Base-by-base conservation (phyloP, 805 yeast species). In the Sugiyamaella smithiae region DNA sequence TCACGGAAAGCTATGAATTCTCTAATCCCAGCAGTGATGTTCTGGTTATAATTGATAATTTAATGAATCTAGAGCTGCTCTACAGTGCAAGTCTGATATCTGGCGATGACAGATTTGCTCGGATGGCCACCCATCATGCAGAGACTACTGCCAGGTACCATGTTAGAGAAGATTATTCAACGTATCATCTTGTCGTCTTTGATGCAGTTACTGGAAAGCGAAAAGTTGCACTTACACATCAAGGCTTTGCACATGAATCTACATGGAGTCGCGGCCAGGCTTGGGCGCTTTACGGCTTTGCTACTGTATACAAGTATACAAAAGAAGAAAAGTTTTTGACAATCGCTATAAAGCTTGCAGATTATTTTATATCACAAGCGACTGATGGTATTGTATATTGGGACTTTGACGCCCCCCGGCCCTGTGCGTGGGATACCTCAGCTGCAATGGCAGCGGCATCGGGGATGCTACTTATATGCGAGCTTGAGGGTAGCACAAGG, bases 211-310 rank as follows among this genome's bases (percentile, higher is more conserved):
- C 54, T 9, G 67, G 67, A 5, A 33, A 45, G 2, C 54, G 50
- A 5, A 55, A 52, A 26, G 56, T 54, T 1, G 56, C 53, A 25
- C 52, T 56, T 42, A 62, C 65, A 29, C 53, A 59, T 33, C 67
- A 63, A 45, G 66, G 67, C 12, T 62, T 53, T 38, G 53, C 47
- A 8, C 61, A 63, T 44, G 63, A 60, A 11, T 28, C 57, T 2
- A 50, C 58, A 14, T 63, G 67, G 66, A 43, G 59, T 3, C 54
- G 66, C 14, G 67, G 67, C 20, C 65, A 61, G 50, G 57, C 66
- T 2, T 62, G 67, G 67, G 63, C 58, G 5, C 32, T 63, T 4
- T 47, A 60, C 26, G 67, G 67, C 1, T 63, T 42, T 48, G 57
- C 59, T 7, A 57, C 59, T 36, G 51, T 58, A 4, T 63, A 61